Conservation (phyloP, 495 filamentous ascomycete genomes). For the Xylaria cubensis region DNA sequence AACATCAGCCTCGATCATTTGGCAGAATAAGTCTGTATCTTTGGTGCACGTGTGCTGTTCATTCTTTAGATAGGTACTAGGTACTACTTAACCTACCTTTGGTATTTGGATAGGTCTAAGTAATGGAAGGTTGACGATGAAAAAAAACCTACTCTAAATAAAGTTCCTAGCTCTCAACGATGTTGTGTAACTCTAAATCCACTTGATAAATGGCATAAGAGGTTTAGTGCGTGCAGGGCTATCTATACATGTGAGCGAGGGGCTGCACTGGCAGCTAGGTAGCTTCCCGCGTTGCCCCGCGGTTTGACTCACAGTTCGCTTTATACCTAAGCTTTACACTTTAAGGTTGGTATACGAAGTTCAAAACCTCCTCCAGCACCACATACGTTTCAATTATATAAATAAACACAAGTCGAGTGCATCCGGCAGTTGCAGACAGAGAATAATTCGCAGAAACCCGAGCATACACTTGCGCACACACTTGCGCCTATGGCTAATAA, state of each 20-base stretch:
- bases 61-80: background rate
- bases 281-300: constrained; percentile 21
- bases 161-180: background rate
- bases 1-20: background rate
- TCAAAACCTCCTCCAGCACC: background rate
- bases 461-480: background rate
- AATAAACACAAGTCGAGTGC: background rate
- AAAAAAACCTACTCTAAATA: too few relatives aligned
- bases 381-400: background rate
- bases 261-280: background rate
- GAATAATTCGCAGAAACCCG: background rate
- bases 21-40: background rate
- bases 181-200: background rate
- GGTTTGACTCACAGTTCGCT: constrained; percentile 27
- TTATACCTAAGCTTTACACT: background rate
- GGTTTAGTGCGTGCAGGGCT: background rate
- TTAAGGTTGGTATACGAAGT: background rate
- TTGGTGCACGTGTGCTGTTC: background rate
- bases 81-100: background rate
- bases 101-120: too few relatives aligned
- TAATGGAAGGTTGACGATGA: too few relatives aligned
- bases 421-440: background rate
- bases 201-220: background rate
- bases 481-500: constrained; percentile 16
- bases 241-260: background rate